Evolutionary conservation across 768 basidiomycete genomes (phyloP).

Genomic region (Mycena filopes): DNA sequence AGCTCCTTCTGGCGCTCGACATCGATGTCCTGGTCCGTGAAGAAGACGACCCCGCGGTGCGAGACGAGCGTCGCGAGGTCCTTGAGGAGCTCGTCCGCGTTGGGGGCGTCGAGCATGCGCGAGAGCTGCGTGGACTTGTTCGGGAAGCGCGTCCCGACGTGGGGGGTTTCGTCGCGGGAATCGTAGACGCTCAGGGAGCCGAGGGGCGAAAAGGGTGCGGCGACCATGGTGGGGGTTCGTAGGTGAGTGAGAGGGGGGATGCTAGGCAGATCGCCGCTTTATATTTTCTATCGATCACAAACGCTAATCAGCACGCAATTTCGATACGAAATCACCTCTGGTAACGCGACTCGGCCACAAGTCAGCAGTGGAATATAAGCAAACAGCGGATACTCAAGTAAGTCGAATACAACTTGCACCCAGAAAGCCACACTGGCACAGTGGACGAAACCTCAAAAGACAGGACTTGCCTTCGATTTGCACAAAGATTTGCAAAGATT

Average conservation of each 20-base stretch:
- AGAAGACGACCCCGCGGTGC: slow-evolving; percentile 74
- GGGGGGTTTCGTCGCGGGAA: slow-evolving; percentile 57
- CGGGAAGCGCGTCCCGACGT: slow-evolving; percentile 66
- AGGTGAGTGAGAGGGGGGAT: neutral
- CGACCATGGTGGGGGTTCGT: slow-evolving; percentile 40
- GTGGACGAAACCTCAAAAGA: too few species aligned
- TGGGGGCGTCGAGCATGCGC: slow-evolving; percentile 52
- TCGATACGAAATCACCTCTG: neutral
- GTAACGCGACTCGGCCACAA: neutral
- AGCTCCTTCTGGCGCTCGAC: slow-evolving; percentile 63
- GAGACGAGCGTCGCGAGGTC: slow-evolving; percentile 65
- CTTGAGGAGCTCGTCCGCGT: slow-evolving; percentile 61
- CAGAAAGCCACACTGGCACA: too few species aligned
- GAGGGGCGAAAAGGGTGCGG: slow-evolving; percentile 42
- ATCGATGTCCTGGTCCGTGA: slow-evolving; percentile 63
- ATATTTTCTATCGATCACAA: slow-evolving; percentile 11
- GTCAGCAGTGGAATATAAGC: neutral
- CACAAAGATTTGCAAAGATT: too few species aligned
- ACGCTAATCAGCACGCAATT: slow-evolving; percentile 33
- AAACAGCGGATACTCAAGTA: too few species aligned
- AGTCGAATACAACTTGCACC: too few species aligned
- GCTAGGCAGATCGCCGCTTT: neutral
- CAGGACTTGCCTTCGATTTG: too few species aligned
- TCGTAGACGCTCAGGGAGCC: slow-evolving; percentile 50
- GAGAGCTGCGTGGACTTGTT: slow-evolving; percentile 57